Percentiles rank a stretch among this genome's conserved stretches.
Conservation (phyloP, 257 asterid genomes). For the Gardenia jasminoides region DNA sequence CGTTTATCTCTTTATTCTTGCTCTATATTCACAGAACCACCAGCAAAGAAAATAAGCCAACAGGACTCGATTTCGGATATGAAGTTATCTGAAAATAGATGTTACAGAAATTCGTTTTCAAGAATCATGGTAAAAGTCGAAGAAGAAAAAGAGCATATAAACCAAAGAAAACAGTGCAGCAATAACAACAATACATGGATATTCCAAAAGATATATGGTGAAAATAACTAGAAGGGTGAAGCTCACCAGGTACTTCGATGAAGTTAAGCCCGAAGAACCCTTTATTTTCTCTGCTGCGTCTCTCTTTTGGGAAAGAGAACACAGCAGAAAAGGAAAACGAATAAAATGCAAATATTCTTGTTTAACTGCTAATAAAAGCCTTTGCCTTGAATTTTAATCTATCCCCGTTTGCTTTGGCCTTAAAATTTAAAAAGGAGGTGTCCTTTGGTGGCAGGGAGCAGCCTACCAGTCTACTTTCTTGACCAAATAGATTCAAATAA, state of each 20-base stretch:
- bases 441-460: conserved; percentile 1
- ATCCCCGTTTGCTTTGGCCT: neutral
- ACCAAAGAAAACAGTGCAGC: neutral
- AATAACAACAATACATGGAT: conserved; percentile 5
- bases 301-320: conserved; percentile 7
- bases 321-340: conserved; percentile 19
- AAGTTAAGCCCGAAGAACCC: conserved; percentile 5
- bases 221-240: conserved; percentile 21
- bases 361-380: neutral
- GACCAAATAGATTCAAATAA: neutral
- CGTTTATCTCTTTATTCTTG: neutral
- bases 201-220: neutral
- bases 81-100: neutral
- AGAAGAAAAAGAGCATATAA: neutral
- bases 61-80: conserved; percentile 2
- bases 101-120: neutral
- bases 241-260: conserved; percentile 19
- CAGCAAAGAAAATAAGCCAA: conserved; percentile 13
- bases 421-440: neutral
- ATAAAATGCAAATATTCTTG: neutral
- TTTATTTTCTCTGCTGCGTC: conserved; percentile 18
- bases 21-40: neutral
- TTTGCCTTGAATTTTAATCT: neutral
- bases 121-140: conserved; percentile 5
- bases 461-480: neutral